Evolutionary conservation across 176 grass and related monocot genomes (phyloP).

Genomic region (Luzula sylvatica): DNA sequence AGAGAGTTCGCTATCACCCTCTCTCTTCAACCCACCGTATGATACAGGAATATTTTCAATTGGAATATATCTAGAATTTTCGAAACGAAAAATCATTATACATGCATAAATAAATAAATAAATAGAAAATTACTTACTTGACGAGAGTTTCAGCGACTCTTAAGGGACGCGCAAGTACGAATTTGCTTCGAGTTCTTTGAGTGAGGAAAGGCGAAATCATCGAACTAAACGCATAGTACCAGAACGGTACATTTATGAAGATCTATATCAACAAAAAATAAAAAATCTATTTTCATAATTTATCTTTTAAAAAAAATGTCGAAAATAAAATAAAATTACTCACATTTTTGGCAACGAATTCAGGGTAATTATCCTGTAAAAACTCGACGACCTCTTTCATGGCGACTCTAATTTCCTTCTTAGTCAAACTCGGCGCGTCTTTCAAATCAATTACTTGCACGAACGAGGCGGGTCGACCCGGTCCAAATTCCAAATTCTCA

Average conservation of each 20-base stretch:
- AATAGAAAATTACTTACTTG: conserved; percentile 40
- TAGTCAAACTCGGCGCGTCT: conserved; percentile 55
- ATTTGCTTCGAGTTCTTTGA: conserved; percentile 94
- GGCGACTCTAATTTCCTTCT: conserved; percentile 75
- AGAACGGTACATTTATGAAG: conserved; percentile 92
- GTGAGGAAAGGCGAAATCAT: conserved; percentile 81
- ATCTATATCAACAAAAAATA: conserved; percentile 35
- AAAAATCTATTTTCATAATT: not conserved
- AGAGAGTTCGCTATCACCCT: conserved; percentile 38
- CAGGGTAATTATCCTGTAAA: conserved; percentile 94
- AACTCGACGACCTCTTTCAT: conserved; percentile 78
- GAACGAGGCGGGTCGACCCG: conserved; percentile 57
- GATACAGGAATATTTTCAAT: conserved; percentile 66
- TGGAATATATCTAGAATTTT: conserved; percentile 58
- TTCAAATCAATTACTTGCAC: conserved; percentile 79
- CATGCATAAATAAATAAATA: not conserved
- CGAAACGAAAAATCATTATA: not conserved
- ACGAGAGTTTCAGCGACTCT: conserved; percentile 88
- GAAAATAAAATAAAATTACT: too few relatives aligned
- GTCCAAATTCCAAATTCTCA: conserved; percentile 51
- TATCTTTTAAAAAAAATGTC: too few relatives aligned
- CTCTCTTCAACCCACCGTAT: conserved; percentile 83
- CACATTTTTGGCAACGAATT: conserved; percentile 88
- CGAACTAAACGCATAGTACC: conserved; percentile 86
- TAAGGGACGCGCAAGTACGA: conserved; percentile 64